Percentiles rank a stretch among this genome's conserved stretches.
Evolutionary conservation across 768 basidiomycete species (phyloP).

Genomic region (Trametes elegans): DNA sequence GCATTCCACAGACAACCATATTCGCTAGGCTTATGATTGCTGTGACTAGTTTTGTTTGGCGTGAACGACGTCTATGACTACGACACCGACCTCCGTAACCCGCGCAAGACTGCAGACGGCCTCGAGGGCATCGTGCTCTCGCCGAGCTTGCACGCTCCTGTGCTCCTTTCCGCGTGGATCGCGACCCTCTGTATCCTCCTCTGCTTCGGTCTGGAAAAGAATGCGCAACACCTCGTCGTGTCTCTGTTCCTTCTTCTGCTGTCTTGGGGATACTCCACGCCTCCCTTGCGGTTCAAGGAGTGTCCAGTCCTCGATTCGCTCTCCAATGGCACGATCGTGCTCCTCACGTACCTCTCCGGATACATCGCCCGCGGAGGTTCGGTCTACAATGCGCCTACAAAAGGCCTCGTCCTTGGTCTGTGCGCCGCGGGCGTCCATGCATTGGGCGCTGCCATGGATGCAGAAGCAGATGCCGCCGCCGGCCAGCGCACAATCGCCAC

Average conservation of each 20-base stretch:
- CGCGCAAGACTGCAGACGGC: slow-evolving; percentile 4
- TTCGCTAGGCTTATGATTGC: neutral
- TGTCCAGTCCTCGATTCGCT: slow-evolving; percentile 5
- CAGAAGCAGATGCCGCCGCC: neutral
- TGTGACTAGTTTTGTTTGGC: slow-evolving; percentile 6
- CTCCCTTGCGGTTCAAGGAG: slow-evolving; percentile 12
- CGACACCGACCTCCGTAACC: slow-evolving; percentile 8
- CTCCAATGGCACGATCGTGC: slow-evolving; percentile 11
- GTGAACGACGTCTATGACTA: slow-evolving; percentile 16
- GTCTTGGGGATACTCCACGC: slow-evolving; percentile 9
- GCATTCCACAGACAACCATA: neutral
- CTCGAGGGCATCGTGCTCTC: slow-evolving; percentile 14
- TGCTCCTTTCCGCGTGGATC: neutral
- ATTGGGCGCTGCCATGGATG: slow-evolving; percentile 7
- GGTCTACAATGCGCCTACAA: neutral
- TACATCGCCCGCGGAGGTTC: slow-evolving; percentile 3
- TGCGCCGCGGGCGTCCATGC: slow-evolving; percentile 12
- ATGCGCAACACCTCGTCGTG: neutral
- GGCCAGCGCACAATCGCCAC: slow-evolving; percentile 11
- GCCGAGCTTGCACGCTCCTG: neutral
- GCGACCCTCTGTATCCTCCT: neutral
- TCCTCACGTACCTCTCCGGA: slow-evolving; percentile 4
- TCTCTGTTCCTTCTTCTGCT: neutral
- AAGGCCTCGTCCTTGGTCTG: slow-evolving; percentile 5
- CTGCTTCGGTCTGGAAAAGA: neutral